Base-by-base conservation (phyloP, 2,329 filamentous ascomycete genomes). In the Diaporthe batatas region DNA sequence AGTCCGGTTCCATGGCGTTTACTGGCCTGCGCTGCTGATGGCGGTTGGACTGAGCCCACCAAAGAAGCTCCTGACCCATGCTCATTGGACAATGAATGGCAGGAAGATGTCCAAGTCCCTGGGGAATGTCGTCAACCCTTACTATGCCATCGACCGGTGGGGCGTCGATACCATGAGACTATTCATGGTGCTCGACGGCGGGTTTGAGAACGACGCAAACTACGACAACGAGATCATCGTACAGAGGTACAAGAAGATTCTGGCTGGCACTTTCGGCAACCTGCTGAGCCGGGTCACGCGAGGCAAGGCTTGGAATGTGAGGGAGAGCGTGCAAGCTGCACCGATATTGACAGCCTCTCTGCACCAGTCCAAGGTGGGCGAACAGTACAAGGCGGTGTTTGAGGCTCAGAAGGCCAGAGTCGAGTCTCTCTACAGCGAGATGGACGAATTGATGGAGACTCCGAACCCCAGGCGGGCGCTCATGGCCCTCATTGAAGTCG, bases 61-160 rank as follows among this genome's bases (percentile, higher is more conserved):
- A 0, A 92, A 91, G 79, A 91, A 91, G 75, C 89, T 99, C 42
- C 86, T 99, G 2, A 94, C 94, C 68, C 96, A 99, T 80, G 95
- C 92, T 2, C 96, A 99, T 81, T 99, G 97, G 96, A 97, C 95
- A 18, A 91, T 99, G 83, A 94, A 93, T 71, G 91, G 91, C 69
- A 90, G 91, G 77, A 99, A 99, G 82, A 99, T 99, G 95, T 96
- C 95, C 74, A 99, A 99, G 82, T 97, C 94, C 1, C 90, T 93
- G 2, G 96, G 96, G 75, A 98, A 98, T 80, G 96, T 97, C 1
- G 96, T 99, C 55, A 96, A 98, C 79, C 96, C 96, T 0, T 95
- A 97, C 79, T 94, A 94, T 77, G 96, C 96, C 16, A 89, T 98
- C 62, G 92, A 98, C 75, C 90, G 95, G 8, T 99, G 95, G 83